Percentiles rank a stretch among this genome's conserved stretches.
phyloP scores from a whole-genome alignment of 2,329 filamentous ascomycete genomes.

The Orbilia javanica region DNA sequence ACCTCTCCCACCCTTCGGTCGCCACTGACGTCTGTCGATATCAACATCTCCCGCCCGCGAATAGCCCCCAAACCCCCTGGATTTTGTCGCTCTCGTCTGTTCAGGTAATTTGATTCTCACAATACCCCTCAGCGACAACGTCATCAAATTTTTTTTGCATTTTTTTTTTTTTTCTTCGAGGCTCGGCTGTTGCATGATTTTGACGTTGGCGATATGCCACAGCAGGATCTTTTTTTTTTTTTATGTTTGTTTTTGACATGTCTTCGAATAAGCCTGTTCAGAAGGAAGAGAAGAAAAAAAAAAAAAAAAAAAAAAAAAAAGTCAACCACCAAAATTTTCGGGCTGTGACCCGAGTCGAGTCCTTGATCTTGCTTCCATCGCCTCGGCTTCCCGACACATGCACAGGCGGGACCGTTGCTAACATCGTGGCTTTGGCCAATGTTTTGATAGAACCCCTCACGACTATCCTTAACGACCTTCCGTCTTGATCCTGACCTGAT shows the following conservation, averaged over 20 bases:
- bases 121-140: constrained; percentile 26
- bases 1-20: constrained; percentile 36
- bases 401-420: constrained; percentile 15
- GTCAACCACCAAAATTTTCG: constrained; percentile 54
- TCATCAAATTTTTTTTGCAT: not conserved
- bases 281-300: not conserved
- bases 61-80: not conserved
- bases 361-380: constrained; percentile 11
- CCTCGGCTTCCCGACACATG: constrained; percentile 19
- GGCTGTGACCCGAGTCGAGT: constrained; percentile 40
- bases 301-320: not conserved
- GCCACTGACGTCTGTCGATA: constrained; percentile 41
- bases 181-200: not conserved
- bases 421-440: not conserved
- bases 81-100: constrained; percentile 23
- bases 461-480: constrained; percentile 21
- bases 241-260: constrained; percentile 50
- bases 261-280: constrained; percentile 37
- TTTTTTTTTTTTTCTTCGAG: constrained; percentile 39
- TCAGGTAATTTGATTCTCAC: constrained; percentile 26
- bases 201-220: constrained; percentile 45
- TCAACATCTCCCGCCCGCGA: constrained; percentile 12
- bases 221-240: constrained; percentile 23
- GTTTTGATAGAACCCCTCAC: constrained; percentile 27
- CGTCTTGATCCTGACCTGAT: constrained; percentile 10